Base-by-base conservation (phyloP, 1,139 yeast genomes). In the Protomyces inundatus region DNA sequence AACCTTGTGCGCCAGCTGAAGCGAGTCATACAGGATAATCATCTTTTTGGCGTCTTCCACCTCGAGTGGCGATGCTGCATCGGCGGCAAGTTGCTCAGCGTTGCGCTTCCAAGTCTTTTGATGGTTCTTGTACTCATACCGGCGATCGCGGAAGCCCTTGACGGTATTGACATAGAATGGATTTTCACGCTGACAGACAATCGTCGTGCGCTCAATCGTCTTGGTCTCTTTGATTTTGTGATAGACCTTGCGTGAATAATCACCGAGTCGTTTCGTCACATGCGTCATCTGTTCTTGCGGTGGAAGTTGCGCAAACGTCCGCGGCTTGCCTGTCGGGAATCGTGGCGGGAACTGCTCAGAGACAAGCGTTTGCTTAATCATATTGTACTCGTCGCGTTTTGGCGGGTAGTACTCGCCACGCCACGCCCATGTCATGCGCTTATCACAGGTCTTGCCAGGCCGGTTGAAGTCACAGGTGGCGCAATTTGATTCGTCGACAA, bases 101-200 rank as follows among this genome's bases (percentile, higher is more conserved):
- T 90, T 91, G 16, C 88, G 88, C 73, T 91, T 93, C 97, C 98
- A 95, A 1, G 86, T 90, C 74, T 95, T 95, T 0, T 96, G 96
- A 64, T 89, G 79, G 9, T 95, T 95, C 76, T 95, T 95, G 75
- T 90, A 95, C 69, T 93, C 97, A 73, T 95, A 95, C 71, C 99
- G 84, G 73, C 98, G 85, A 75, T 95, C 98, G 77, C 98, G 84
- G 76, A 95, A 95, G 65, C 86, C 87, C 71, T 97, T 82, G 37
- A 95, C 99, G 0, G 98, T 95, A 72, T 93, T 83, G 50, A 91
- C 96, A 73, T 95, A 95, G 72, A 95, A 95, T 0, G 99, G 98
- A 70, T 95, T 95, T 73, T 95, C 99, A 70, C 98, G 80, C 76
- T 95, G 99, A 74, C 99, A 95, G 56, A 95, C 89, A 69, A 95